Evolutionary conservation across 2,329 filamentous ascomycete species (phyloP).

Genomic region (Cladophialophora chaetospira): DNA sequence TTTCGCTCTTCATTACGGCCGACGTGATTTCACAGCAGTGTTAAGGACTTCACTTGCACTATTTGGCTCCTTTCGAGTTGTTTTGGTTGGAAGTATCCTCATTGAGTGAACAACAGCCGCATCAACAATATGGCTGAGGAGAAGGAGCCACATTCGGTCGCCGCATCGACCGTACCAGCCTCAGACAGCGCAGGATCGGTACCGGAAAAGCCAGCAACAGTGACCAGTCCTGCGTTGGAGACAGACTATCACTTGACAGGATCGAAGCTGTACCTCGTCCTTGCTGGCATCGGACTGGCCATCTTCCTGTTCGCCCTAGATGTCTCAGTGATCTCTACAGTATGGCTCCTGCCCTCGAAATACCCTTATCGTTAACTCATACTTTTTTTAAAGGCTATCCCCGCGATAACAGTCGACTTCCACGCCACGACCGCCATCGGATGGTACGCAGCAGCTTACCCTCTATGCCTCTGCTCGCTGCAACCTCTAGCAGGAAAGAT

Average conservation of each 20-base stretch:
- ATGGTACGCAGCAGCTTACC: conserved; percentile 42
- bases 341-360: conserved; percentile 9
- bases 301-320: conserved; percentile 49
- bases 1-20: too few species aligned
- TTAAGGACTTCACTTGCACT: too few species aligned
- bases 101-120: not conserved
- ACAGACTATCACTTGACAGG: conserved; percentile 26
- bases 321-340: conserved; percentile 40
- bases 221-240: not conserved
- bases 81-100: too few species aligned
- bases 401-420: conserved; percentile 42
- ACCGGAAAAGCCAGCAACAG: not conserved
- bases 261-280: conserved; percentile 31
- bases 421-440: conserved; percentile 39
- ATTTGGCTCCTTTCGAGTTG: too few species aligned
- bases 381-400: conserved; percentile 38
- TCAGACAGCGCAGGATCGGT: not conserved
- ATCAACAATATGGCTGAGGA: conserved; percentile 1
- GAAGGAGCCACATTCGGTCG: not conserved
- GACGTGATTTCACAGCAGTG: too few species aligned
- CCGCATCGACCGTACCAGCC: not conserved
- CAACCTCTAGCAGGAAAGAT: conserved; percentile 50
- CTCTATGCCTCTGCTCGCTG: conserved; percentile 48
- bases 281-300: conserved; percentile 45
- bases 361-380: not conserved